Conservation (phyloP, 2,329 filamentous ascomycete species). For the Aotearoamyces nothofagi region DNA sequence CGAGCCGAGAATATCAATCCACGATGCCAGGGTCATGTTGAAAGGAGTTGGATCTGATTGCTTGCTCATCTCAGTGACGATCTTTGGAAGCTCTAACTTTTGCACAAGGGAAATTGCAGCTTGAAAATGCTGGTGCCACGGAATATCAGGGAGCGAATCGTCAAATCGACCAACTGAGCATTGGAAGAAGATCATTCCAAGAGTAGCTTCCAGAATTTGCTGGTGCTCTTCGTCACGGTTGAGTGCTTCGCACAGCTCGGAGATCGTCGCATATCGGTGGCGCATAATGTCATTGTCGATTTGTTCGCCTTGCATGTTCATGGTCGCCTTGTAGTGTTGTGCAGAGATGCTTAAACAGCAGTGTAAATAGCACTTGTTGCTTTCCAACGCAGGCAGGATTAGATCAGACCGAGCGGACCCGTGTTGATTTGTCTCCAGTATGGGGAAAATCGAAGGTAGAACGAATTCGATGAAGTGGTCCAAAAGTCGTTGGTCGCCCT, state of each 20-base stretch:
- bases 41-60: conserved; percentile 44
- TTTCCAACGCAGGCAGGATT: conserved; percentile 75
- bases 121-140: conserved; percentile 96
- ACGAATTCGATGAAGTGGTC: conserved; percentile 87
- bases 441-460: conserved; percentile 77
- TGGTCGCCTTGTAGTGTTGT: conserved; percentile 75
- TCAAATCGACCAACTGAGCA: conserved; percentile 78
- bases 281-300: conserved; percentile 85
- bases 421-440: conserved; percentile 79
- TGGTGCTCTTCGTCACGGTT: conserved; percentile 68
- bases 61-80: conserved; percentile 40
- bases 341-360: conserved; percentile 90
- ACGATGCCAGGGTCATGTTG: conserved; percentile 87
- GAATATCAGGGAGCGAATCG: conserved; percentile 76
- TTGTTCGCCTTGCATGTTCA: conserved; percentile 50
- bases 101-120: conserved; percentile 74
- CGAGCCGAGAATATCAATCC: conserved; percentile 94
- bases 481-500: conserved; percentile 72
- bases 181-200: conserved; percentile 94
- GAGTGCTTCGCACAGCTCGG: conserved; percentile 69
- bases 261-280: conserved; percentile 79
- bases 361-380: conserved; percentile 86
- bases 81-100: conserved; percentile 63
- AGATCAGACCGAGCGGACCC: conserved; percentile 68
- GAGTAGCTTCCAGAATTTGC: conserved; percentile 79